phyloP scores from a whole-genome alignment of 768 basidiomycete species.

The Suillus weaverae region DNA sequence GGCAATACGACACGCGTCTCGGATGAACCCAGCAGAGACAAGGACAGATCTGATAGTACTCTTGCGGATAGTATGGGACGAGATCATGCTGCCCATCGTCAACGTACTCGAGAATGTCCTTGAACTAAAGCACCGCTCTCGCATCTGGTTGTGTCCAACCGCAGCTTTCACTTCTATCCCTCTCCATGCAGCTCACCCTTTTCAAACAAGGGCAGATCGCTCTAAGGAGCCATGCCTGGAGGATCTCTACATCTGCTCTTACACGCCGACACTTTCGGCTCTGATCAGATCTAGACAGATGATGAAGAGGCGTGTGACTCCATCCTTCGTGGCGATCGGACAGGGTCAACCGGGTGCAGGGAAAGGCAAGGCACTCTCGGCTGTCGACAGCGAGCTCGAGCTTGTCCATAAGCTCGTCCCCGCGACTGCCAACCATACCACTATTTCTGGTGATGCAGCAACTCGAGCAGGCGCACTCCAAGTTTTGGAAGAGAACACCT shows the following conservation, averaged over 20 bases:
- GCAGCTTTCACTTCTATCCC: background rate
- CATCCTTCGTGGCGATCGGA: background rate
- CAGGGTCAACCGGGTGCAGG: background rate
- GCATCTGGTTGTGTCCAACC: background rate
- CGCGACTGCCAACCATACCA: background rate
- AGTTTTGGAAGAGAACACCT: conserved; percentile 19
- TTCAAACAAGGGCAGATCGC: background rate
- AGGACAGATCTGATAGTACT: background rate
- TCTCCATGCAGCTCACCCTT: background rate
- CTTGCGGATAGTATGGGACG: background rate
- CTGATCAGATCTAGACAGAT: background rate
- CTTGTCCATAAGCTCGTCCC: background rate
- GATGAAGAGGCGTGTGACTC: background rate
- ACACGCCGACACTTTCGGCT: background rate
- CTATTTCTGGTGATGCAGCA: conserved; percentile 14
- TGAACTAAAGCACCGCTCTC: background rate
- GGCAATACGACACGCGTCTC: too few relatives aligned
- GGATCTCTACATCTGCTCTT: background rate
- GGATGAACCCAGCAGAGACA: too few relatives aligned
- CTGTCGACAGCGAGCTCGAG: background rate
- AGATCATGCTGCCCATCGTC: background rate
- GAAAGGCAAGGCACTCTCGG: background rate
- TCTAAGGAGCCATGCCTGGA: background rate
- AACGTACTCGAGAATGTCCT: background rate
- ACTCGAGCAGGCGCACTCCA: conserved; percentile 15